Conservation (phyloP, 768 basidiomycete genomes). For the Tulasnella sp. region DNA sequence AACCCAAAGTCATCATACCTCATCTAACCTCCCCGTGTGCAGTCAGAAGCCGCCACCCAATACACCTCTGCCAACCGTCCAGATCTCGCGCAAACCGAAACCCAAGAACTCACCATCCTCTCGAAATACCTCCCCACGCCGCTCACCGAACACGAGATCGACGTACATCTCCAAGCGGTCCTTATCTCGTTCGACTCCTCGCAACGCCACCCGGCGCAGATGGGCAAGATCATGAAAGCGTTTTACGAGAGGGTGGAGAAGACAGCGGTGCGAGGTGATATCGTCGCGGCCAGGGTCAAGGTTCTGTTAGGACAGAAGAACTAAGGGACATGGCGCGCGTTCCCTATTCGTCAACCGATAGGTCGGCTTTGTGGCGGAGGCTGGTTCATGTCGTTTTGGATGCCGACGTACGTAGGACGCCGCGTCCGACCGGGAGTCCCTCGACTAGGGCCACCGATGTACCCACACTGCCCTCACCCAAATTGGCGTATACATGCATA, state of each 20-base stretch:
- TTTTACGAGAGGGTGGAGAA: slow-evolving; percentile 2
- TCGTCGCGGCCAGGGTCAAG: not conserved
- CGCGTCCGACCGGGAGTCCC: no score
- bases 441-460: no score
- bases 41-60: slow-evolving; percentile 14
- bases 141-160: slow-evolving; percentile 15
- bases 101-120: slow-evolving; percentile 8
- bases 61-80: not conserved
- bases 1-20: not conserved
- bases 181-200: not conserved
- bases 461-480: no score
- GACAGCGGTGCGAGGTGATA: not conserved
- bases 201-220: not conserved
- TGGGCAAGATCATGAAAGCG: not conserved
- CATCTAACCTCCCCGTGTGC: not conserved
- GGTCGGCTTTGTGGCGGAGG: no score
- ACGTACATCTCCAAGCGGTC: slow-evolving; percentile 6
- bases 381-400: no score
- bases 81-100: slow-evolving; percentile 16
- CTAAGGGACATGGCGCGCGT: no score
- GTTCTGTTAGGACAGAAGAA: not conserved
- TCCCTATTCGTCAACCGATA: no score
- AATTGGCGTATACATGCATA: no score
- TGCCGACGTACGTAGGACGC: no score
- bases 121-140: slow-evolving; percentile 12